Conservation (phyloP, 2,329 filamentous ascomycete species). For the Plectosphaerella cucumerina region DNA sequence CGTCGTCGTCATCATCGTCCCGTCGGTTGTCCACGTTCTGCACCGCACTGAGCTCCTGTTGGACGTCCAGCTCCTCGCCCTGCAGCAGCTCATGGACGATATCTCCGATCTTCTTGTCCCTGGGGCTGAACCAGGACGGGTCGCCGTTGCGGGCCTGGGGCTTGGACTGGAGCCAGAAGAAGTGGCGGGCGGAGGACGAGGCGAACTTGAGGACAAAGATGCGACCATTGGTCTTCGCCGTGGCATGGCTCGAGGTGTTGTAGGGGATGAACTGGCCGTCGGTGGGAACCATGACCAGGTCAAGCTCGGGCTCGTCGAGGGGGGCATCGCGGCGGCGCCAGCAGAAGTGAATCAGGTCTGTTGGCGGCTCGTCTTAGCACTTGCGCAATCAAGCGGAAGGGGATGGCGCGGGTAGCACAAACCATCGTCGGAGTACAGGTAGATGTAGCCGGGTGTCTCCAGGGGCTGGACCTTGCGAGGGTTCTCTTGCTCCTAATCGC, state of each 20-base stretch:
- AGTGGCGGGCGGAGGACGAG: conserved; percentile 83
- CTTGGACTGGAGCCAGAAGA: conserved; percentile 97
- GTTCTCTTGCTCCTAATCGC: conserved; percentile 39
- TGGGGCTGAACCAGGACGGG: conserved; percentile 73
- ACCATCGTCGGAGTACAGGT: conserved; percentile 91
- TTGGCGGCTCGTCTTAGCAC: not conserved
- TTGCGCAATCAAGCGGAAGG: not conserved
- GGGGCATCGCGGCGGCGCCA: conserved; percentile 79
- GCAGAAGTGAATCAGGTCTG: conserved; percentile 92
- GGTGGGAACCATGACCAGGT: conserved; percentile 88
- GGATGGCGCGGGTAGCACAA: conserved; percentile 19
- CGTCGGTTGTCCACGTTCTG: conserved; percentile 36
- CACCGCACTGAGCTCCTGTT: conserved; percentile 64
- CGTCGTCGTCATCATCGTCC: conserved; percentile 60
- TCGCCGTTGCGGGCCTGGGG: conserved; percentile 67
- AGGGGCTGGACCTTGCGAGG: conserved; percentile 71
- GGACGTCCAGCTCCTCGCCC: conserved; percentile 82
- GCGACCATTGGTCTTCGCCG: conserved; percentile 74
- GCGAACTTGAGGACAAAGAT: conserved; percentile 92
- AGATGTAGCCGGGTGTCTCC: conserved; percentile 78
- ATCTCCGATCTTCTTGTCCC: conserved; percentile 82
- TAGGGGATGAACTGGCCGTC: conserved; percentile 88
- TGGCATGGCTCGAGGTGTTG: conserved; percentile 47
- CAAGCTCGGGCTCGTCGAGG: conserved; percentile 71
- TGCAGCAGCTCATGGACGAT: conserved; percentile 82